Evolutionary conservation across 441 rosid genomes (phyloP).

Genomic region (Gossypium gossypioides): DNA sequence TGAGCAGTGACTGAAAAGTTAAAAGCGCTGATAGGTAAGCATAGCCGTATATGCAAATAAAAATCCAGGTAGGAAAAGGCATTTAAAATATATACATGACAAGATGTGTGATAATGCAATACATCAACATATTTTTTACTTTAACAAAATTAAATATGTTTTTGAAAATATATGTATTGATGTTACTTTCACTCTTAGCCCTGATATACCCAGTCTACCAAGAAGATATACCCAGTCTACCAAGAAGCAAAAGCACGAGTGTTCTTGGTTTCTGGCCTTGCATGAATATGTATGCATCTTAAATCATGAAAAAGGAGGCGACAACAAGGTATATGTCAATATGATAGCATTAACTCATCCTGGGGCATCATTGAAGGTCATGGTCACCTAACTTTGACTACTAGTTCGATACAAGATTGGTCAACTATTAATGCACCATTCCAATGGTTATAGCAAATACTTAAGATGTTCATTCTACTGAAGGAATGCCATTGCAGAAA

Average conservation of each 20-base stretch:
- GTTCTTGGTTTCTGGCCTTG: background rate
- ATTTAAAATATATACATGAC: background rate
- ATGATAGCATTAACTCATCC: too few species aligned
- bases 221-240: background rate
- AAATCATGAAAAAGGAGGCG: too few species aligned
- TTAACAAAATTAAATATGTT: background rate
- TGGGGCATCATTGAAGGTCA: background rate
- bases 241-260: background rate
- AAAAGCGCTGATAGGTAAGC: slow-evolving; percentile 17
- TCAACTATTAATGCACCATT: background rate
- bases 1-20: slow-evolving; percentile 64
- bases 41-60: background rate
- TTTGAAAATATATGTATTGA: background rate
- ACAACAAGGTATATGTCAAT: too few species aligned
- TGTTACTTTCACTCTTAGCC: background rate
- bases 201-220: background rate
- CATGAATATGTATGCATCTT: too few species aligned
- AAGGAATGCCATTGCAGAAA: background rate
- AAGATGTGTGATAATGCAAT: background rate
- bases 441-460: background rate
- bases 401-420: background rate
- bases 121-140: background rate
- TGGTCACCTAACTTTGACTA: background rate
- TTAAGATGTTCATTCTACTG: background rate
- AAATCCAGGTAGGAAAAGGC: too few species aligned